Conservation (phyloP, 306 rosid genomes). For the Cucumis hystrix region DNA sequence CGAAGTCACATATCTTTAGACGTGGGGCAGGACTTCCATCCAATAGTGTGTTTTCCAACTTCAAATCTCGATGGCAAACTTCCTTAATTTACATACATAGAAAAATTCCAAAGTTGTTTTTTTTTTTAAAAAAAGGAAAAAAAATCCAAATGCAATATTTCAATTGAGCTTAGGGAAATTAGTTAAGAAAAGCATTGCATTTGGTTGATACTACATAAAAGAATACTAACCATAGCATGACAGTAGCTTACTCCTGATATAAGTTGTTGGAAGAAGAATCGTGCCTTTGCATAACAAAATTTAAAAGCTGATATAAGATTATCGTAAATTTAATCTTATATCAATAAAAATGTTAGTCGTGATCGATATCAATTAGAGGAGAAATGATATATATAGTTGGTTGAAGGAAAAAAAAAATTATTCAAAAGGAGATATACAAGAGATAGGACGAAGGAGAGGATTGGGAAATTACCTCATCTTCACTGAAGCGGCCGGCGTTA, state of each 20-base stretch:
- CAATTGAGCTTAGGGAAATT: neutral
- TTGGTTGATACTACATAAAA: neutral
- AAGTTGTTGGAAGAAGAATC: neutral
- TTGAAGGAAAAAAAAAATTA: too few relatives aligned
- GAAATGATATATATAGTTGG: too few relatives aligned
- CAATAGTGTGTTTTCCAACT: neutral
- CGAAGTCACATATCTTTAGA: neutral
- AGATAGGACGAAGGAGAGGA: too few relatives aligned
- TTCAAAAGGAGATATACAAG: too few relatives aligned
- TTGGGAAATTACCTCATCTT: neutral
- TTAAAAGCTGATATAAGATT: neutral
- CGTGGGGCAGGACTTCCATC: constrained; percentile 1
- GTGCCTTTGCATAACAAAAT: neutral
- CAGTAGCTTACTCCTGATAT: neutral
- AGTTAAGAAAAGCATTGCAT: neutral
- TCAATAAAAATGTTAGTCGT: too few relatives aligned
- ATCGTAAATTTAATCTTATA: too few relatives aligned
- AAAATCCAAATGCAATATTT: neutral
- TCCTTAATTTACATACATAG: neutral
- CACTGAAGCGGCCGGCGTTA: neutral
- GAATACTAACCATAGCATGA: neutral
- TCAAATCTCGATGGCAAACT: constrained; percentile 1
- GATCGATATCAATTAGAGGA: too few relatives aligned
- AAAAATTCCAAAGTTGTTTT: neutral
- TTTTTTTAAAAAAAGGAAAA: too few relatives aligned